A percentile compares a stretch with the other conserved stretches of the same genome.
Evolutionary conservation across 2,329 filamentous ascomycete species (phyloP).

Genomic region (Pyrenophora tritici-repentis): DNA sequence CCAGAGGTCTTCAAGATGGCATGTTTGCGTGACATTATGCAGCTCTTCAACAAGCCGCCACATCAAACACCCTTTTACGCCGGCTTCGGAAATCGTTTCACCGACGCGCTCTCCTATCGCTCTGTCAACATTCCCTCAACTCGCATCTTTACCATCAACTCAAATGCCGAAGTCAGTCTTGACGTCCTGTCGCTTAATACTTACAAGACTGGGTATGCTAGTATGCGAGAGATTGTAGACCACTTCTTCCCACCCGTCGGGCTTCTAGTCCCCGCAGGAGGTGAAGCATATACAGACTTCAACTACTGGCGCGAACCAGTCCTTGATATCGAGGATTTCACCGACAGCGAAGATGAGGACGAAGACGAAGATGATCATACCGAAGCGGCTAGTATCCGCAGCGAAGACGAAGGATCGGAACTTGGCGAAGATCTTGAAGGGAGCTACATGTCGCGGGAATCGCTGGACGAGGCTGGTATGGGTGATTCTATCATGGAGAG

Average conservation of each 20-base stretch:
- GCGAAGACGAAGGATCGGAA: conserved; percentile 59
- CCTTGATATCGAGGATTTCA: conserved; percentile 85
- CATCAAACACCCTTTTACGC: conserved; percentile 89
- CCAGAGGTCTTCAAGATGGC: conserved; percentile 99
- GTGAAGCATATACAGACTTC: conserved; percentile 96
- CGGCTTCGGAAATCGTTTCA: conserved; percentile 94
- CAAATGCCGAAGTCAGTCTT: conserved; percentile 90
- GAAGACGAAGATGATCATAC: conserved; percentile 49
- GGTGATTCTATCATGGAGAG: conserved; percentile 57
- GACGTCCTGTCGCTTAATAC: conserved; percentile 90
- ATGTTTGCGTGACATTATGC: conserved; percentile 90
- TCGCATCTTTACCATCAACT: conserved; percentile 98
- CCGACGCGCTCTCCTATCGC: conserved; percentile 93
- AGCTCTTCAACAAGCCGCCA: conserved; percentile 68
- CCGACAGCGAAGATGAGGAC: conserved; percentile 68
- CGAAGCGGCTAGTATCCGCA: conserved; percentile 48
- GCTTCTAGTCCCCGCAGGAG: conserved; percentile 83
- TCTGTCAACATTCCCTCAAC: conserved; percentile 94
- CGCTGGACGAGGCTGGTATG: conserved; percentile 53
- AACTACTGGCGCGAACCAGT: conserved; percentile 91
- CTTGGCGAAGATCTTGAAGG: conserved; percentile 56
- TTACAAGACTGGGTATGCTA: conserved; percentile 94
- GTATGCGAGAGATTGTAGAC: conserved; percentile 95
- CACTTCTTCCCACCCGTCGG: conserved; percentile 96
- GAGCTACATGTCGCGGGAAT: conserved; percentile 62